These are phyloP conservation scores for Candida sonorensis DNA, from an alignment of 805 yeast species.

Conservation along the genomic window DNA sequence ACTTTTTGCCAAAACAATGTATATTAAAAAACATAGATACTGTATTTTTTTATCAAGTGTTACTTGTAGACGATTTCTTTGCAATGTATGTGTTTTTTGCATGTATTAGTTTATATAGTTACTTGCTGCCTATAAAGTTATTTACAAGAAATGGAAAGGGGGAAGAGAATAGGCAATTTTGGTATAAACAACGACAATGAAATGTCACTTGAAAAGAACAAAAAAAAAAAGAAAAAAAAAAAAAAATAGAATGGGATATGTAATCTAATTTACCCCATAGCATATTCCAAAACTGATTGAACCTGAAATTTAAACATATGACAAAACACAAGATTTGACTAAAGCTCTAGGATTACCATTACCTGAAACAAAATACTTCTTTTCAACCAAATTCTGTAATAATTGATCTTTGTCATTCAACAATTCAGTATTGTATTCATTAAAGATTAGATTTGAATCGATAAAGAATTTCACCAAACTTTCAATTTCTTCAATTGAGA, in stretches of 20 bases:
- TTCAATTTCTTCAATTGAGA: slow-evolving; percentile 38
- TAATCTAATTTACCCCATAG: no score
- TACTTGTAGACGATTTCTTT: no score
- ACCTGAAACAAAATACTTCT: slow-evolving; percentile 51
- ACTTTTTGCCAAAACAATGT: no score
- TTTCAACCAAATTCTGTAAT: slow-evolving; percentile 32
- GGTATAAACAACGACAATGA: no score
- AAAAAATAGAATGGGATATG: neutral
- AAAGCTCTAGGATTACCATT: slow-evolving; percentile 59
- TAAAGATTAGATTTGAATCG: slow-evolving; percentile 32
- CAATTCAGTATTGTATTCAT: slow-evolving; percentile 28
- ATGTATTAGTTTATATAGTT: no score
- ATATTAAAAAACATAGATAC: neutral
- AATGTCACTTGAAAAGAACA: slow-evolving; percentile 1
- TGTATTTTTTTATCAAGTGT: no score
- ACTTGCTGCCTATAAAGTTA: no score
- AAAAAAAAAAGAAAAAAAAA: slow-evolving; percentile 8
- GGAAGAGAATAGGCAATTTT: no score
- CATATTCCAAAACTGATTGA: no score
- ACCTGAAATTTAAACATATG: slow-evolving; percentile 21
- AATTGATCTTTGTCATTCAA: slow-evolving; percentile 12
- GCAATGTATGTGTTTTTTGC: no score
- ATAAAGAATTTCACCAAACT: slow-evolving; percentile 34
- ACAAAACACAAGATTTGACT: slow-evolving; percentile 33
- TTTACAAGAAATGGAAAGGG: no score